Base-by-base conservation (phyloP, 305 asterid genomes). In the Solanum aculeatissimum region DNA sequence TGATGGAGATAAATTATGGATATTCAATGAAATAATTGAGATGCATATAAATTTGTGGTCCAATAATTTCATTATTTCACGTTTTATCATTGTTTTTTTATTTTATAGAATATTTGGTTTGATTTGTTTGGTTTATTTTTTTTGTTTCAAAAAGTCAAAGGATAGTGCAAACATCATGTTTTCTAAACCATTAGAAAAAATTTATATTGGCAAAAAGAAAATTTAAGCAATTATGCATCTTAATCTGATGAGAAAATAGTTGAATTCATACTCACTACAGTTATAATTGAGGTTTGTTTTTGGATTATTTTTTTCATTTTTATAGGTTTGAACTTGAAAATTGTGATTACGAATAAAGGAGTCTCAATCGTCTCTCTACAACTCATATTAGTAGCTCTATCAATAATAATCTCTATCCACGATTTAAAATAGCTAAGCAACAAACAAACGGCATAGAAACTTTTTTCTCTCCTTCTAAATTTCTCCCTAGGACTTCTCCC, bases 81-180 rank as follows among this genome's bases (percentile, higher is more conserved):
- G 27, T 49, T 49, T 9, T 49, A 35, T 4, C 12, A 6, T 25
- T 25, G 32, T 1, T 25, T 25, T 1, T 25, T 25, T 5, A 19
- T 38, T 75, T 15, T 75, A 47, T 43, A n/a, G n/a, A n/a, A n/a
- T n/a, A 6, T 18, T 19, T 2, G 3, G 19, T 12, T n/a, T 70
- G 29, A 6, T 40, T 71, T 71, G 19, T n/a, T n/a, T 70, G 29
- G 11, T 40, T 71, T 71, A 42, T 71, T 12, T 10, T 42, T 42
- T 75, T 0, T 49, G 10, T 4, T 16, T 27, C 27, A 54, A 16
- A 77, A 27, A 49, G 63, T 77, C 82, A 77, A 49, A 4, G 45
- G 82, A 77, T 77, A 4, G 82, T 49, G 29, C 82, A 49, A 77
- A 45, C 62, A 49, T 77, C 63, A 49, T 49, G 27, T 49, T 77